A percentile compares a stretch with the other conserved stretches of the same genome.
These are phyloP conservation scores for Eragrostis curvula DNA, from an alignment of 176 grass and related monocot species.

Conservation along the genomic window DNA sequence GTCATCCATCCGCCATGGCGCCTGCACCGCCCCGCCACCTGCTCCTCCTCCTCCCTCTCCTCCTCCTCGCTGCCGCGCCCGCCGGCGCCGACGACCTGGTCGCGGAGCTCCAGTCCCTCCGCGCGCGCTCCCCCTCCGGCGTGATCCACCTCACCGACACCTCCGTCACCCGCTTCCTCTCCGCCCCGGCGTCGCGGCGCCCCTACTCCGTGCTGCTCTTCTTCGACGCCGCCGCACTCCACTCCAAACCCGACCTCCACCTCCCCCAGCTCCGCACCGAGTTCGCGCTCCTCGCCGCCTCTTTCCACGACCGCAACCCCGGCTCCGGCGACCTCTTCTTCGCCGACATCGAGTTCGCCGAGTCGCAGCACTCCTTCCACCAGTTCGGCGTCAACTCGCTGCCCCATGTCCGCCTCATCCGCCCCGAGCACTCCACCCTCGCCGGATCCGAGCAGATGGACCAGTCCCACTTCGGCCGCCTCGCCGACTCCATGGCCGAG, in stretches of 20 bases:
- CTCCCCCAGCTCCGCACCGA: slow-evolving; percentile 81
- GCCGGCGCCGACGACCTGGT: slow-evolving; percentile 61
- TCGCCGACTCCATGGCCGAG: slow-evolving; percentile 94
- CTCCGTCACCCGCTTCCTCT: slow-evolving; percentile 76
- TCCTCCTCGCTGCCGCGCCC: background rate
- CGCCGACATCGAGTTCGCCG: slow-evolving; percentile 87
- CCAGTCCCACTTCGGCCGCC: slow-evolving; percentile 74
- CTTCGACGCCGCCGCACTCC: slow-evolving; percentile 91
- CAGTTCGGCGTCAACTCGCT: slow-evolving; percentile 90
- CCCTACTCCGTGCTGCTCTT: slow-evolving; percentile 84
- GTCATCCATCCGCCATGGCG: slow-evolving; percentile 39
- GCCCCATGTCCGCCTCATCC: slow-evolving; percentile 75
- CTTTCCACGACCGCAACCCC: slow-evolving; percentile 69
- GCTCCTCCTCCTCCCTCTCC: slow-evolving; percentile 46
- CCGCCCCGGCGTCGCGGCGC: slow-evolving; percentile 45
- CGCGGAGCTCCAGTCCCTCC: slow-evolving; percentile 72
- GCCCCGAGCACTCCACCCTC: slow-evolving; percentile 57
- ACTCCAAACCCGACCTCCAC: slow-evolving; percentile 89
- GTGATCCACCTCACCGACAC: slow-evolving; percentile 87
- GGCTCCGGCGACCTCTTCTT: slow-evolving; percentile 78
- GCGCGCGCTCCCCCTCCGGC: slow-evolving; percentile 66
- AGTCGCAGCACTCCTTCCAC: slow-evolving; percentile 81
- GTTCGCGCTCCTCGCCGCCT: slow-evolving; percentile 77
- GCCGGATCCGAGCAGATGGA: slow-evolving; percentile 81
- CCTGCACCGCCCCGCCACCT: background rate